These are phyloP conservation scores for Leccinum rimulosum DNA, from an alignment of 768 basidiomycete genomes.

Conservation along the genomic window DNA sequence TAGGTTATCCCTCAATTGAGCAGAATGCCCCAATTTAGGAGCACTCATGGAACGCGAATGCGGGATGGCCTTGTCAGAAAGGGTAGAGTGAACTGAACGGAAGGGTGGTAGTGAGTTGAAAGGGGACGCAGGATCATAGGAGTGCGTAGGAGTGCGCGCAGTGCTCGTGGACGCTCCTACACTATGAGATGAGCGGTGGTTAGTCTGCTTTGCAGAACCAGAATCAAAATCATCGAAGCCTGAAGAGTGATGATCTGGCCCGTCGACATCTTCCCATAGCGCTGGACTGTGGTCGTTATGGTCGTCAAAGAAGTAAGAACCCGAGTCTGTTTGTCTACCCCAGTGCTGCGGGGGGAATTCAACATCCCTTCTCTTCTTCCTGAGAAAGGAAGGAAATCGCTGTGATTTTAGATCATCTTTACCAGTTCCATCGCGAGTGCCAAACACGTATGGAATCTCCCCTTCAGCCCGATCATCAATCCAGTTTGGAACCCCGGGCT, in stretches of 20 bases:
- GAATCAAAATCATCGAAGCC: conserved; percentile 48
- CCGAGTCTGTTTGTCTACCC: conserved; percentile 48
- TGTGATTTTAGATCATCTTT: conserved; percentile 36
- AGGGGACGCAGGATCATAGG: conserved; percentile 34
- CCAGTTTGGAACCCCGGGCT: conserved; percentile 71
- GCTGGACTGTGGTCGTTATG: conserved; percentile 10
- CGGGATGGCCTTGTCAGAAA: conserved; percentile 28
- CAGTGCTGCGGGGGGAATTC: conserved; percentile 67
- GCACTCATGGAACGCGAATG: conserved; percentile 37
- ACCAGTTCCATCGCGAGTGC: neutral
- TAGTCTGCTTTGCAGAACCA: conserved; percentile 34
- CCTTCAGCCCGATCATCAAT: conserved; percentile 47
- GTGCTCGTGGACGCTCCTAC: conserved; percentile 8
- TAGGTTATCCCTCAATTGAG: conserved; percentile 2
- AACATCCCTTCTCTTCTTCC: conserved; percentile 45
- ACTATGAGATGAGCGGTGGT: conserved; percentile 21
- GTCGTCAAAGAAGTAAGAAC: conserved; percentile 52
- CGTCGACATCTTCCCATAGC: conserved; percentile 33
- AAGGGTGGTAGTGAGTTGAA: conserved; percentile 37
- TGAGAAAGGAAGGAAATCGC: conserved; percentile 30
- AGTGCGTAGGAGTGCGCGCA: conserved; percentile 20
- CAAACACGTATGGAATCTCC: conserved; percentile 56
- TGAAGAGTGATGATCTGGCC: conserved; percentile 10
- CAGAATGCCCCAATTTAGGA: conserved; percentile 22
- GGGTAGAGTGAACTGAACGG: conserved; percentile 29